These are phyloP conservation scores for Tulasnella sp. DNA, from an alignment of 768 basidiomycete species.

Conservation along the genomic window DNA sequence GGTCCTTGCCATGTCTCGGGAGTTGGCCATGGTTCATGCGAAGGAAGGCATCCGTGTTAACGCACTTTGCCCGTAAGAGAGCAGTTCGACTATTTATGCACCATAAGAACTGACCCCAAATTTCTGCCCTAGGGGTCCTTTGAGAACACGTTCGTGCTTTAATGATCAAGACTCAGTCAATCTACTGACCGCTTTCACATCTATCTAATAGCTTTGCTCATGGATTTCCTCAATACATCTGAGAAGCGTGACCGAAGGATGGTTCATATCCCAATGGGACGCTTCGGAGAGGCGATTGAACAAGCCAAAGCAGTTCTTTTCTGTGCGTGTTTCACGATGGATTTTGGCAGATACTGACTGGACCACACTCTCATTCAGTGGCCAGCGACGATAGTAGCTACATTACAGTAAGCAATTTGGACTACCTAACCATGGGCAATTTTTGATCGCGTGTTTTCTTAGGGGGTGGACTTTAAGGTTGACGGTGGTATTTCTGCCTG, in stretches of 20 bases:
- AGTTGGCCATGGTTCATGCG: constrained; percentile 96
- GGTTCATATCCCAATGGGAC: constrained; percentile 89
- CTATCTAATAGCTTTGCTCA: constrained; percentile 62
- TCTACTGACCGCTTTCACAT: background rate
- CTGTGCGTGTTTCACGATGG: constrained; percentile 42
- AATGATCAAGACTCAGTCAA: background rate
- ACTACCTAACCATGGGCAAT: background rate
- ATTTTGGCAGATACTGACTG: background rate
- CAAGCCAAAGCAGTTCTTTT: constrained; percentile 88
- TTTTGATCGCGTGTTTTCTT: background rate
- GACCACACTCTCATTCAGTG: constrained; percentile 34
- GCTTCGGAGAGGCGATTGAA: constrained; percentile 95
- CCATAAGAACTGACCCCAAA: background rate
- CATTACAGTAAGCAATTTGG: constrained; percentile 57
- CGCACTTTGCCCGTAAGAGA: constrained; percentile 89
- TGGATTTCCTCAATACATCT: constrained; percentile 94
- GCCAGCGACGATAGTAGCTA: constrained; percentile 95
- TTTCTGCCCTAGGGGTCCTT: constrained; percentile 54
- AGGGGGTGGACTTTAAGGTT: constrained; percentile 90
- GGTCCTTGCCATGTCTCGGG: constrained; percentile 97
- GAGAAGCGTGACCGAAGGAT: constrained; percentile 90
- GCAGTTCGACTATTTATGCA: background rate
- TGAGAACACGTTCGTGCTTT: constrained; percentile 70
- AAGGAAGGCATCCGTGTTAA: constrained; percentile 94
- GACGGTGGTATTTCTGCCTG: constrained; percentile 89